Base-by-base conservation (phyloP, 495 filamentous ascomycete genomes). In the Darksidea phi region DNA sequence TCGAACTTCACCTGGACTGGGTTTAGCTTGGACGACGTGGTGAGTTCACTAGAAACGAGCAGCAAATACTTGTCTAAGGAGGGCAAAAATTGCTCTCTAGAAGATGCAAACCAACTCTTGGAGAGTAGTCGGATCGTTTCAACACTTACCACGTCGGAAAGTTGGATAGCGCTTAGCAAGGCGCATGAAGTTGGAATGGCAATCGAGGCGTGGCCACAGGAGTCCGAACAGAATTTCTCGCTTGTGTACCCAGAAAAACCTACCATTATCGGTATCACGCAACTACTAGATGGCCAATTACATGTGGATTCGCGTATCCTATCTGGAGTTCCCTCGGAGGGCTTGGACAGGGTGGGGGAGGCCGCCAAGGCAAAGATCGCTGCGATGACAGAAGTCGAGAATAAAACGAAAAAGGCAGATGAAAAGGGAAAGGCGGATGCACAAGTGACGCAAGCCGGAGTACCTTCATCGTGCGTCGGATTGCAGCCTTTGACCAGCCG, bases 1-100 rank as follows among this genome's bases (percentile, higher is more conserved):
- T 86, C 89, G n/a, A 88, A 88, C 41, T 95, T 96, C 67, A 94
- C 91, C 75, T 96, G 92, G 79, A 86, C 86, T 8, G 90, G 91
- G 36, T 90, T 88, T 58, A 83, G 84, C 0, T 60, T 69, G 0
- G 76, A 77, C 12, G 83, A 92, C 59, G 78, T 95, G 5, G 48
- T 69, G 5, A 80, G 75, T 17, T 81, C 88, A 2, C 64, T 93
- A 6, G 78, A 88, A 15, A 82, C 81, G 45, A 84, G 86, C 10
- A 71, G 78, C 36, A 77, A 78, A 37, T 95, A 95, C 61, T 68
- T 95, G 23, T 72, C 75, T 48, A 77, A 83, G 21, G 75, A 80
- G 41, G 73, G 71, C 23, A 73, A 82, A 3, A 64, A 63, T 0
- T 85, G 88, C 70, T 78, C 76, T 0, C 25, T 70, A 0, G 77